These are phyloP conservation scores for Coemansia sp. DNA, from an alignment of 192 early-diverging fungal genomes.

Conservation along the genomic window DNA sequence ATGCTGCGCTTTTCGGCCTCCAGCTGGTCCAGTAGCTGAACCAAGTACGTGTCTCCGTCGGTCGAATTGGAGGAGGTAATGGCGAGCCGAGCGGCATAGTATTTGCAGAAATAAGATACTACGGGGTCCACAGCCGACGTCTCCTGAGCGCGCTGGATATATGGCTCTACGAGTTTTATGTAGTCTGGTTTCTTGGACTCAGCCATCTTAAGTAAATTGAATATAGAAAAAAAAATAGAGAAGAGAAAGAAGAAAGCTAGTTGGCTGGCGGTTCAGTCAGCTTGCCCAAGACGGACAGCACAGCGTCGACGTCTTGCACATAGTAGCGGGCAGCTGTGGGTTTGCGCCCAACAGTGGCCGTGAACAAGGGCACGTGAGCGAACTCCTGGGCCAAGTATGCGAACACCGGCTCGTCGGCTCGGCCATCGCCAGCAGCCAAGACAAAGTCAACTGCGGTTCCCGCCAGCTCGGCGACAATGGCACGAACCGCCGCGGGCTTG, in stretches of 20 bases:
- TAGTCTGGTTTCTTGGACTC: slow-evolving; percentile 58
- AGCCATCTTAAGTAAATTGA: not conserved
- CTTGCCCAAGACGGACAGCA: slow-evolving; percentile 36
- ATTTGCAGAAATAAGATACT: slow-evolving; percentile 90
- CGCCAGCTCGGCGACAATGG: slow-evolving; percentile 80
- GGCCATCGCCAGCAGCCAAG: slow-evolving; percentile 91
- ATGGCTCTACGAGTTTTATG: slow-evolving; percentile 70
- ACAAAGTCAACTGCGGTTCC: slow-evolving; percentile 38
- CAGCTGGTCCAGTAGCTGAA: slow-evolving; percentile 72
- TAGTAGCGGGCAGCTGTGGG: slow-evolving; percentile 90
- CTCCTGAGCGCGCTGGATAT: slow-evolving; percentile 83
- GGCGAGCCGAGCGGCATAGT: slow-evolving; percentile 82
- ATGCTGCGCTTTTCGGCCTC: slow-evolving; percentile 78
- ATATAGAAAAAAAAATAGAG: slow-evolving; percentile 10
- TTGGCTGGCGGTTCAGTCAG: slow-evolving; percentile 13
- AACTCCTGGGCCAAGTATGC: slow-evolving; percentile 53
- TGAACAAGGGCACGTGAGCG: slow-evolving; percentile 60
- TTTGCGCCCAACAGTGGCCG: slow-evolving; percentile 97
- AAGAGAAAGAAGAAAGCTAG: not conserved
- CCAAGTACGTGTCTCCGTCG: slow-evolving; percentile 63
- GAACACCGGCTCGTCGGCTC: slow-evolving; percentile 96
- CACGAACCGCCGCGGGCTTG: slow-evolving; percentile 84
- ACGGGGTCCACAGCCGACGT: slow-evolving; percentile 79
- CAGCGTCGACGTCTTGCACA: slow-evolving; percentile 68
- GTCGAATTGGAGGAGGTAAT: slow-evolving; percentile 63